A percentile compares a stretch with the other conserved stretches of the same genome.
phyloP scores from a whole-genome alignment of 108 stramenopile species.

The Cyclotella baltica region DNA sequence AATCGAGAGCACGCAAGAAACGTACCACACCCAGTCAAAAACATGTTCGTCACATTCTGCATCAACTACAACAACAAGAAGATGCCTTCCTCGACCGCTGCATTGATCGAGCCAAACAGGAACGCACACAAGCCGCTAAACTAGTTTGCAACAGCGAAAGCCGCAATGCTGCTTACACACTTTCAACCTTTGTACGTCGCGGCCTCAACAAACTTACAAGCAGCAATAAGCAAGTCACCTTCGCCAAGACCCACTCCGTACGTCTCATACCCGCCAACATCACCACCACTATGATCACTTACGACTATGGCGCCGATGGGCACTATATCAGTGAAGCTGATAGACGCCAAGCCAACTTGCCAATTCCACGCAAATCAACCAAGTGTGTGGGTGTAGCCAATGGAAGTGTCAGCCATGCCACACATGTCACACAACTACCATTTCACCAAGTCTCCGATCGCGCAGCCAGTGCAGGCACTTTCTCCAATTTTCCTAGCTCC shows the following conservation, averaged over 20 bases:
- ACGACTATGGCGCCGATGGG: constrained; percentile 6
- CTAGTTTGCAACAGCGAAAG: no score
- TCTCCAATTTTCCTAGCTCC: no score
- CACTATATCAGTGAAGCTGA: background rate
- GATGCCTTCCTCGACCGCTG: no score
- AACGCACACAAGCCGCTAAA: no score
- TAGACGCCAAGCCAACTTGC: background rate
- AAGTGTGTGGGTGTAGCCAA: background rate
- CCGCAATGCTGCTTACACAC: background rate
- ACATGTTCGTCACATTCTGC: no score
- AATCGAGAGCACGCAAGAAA: no score
- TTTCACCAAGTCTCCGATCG: background rate
- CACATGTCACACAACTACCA: background rate
- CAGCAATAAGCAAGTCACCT: background rate
- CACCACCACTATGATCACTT: background rate
- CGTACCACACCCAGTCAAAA: no score
- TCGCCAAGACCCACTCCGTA: background rate
- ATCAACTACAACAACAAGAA: no score
- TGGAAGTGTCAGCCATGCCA: background rate
- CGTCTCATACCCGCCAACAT: no score
- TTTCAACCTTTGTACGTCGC: background rate
- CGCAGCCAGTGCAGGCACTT: background rate
- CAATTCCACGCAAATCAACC: background rate
- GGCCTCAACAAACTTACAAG: background rate
- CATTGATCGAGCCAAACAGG: no score